Evolutionary conservation across 2,329 filamentous ascomycete species (phyloP).

Genomic region (Pyrenochaeta sp.): DNA sequence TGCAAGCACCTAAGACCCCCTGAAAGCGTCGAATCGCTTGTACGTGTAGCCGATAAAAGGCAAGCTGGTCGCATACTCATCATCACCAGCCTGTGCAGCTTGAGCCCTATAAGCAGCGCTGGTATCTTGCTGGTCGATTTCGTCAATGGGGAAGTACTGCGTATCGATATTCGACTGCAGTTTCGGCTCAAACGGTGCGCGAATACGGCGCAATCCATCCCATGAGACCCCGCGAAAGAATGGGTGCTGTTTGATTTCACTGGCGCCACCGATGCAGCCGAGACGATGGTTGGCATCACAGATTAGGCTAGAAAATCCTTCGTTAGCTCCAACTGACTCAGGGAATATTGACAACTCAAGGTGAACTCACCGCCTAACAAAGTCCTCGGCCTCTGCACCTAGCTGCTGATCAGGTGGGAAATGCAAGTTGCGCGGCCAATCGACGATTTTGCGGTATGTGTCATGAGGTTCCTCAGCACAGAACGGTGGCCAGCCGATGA

Average conservation of each 20-base stretch:
- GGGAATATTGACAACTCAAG: conserved; percentile 6
- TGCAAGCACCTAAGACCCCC: conserved; percentile 44
- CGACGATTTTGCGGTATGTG: conserved; percentile 98
- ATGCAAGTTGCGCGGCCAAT: conserved; percentile 94
- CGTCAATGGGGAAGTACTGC: conserved; percentile 98
- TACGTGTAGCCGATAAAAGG: conserved; percentile 98
- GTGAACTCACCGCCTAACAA: conserved; percentile 81
- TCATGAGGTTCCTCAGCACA: conserved; percentile 97
- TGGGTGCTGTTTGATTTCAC: conserved; percentile 90
- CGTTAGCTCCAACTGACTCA: conserved; percentile 28
- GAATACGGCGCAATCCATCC: conserved; percentile 89
- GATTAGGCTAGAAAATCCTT: conserved; percentile 71
- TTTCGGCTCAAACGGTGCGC: conserved; percentile 94
- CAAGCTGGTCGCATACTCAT: conserved; percentile 90
- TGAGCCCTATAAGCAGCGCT: conserved; percentile 86
- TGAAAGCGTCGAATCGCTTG: conserved; percentile 86
- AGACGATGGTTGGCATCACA: conserved; percentile 94
- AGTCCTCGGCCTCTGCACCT: conserved; percentile 85
- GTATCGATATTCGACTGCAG: conserved; percentile 94
- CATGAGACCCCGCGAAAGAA: conserved; percentile 99
- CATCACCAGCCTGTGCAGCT: conserved; percentile 73
- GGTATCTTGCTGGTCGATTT: conserved; percentile 96
- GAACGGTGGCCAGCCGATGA: conserved; percentile 98
- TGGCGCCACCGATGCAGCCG: conserved; percentile 80
- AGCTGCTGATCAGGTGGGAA: conserved; percentile 96